Evolutionary conservation across 2,329 filamentous ascomycete species (phyloP).

Genomic region (Verticillium tricorpus): DNA sequence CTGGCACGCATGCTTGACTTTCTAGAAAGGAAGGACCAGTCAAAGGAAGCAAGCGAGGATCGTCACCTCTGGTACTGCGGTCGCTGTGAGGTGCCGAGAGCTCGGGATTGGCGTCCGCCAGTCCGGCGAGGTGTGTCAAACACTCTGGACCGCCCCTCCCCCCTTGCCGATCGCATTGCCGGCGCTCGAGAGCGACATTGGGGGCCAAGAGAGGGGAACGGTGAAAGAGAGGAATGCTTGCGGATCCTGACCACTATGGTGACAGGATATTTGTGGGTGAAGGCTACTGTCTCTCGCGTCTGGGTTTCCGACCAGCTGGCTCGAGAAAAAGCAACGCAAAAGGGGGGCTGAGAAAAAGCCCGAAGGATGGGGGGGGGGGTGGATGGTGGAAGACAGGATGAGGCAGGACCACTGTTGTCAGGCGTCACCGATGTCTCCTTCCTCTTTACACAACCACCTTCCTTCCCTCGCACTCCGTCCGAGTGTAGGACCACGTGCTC

Average conservation of each 20-base stretch:
- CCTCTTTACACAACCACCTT: neutral
- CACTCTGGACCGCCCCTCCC: neutral
- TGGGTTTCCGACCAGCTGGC: neutral
- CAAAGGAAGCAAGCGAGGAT: neutral
- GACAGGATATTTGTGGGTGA: neutral
- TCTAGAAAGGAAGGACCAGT: neutral
- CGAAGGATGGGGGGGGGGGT: neutral
- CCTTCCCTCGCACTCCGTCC: neutral
- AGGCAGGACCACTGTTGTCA: neutral
- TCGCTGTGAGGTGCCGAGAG: neutral
- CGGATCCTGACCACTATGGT: neutral
- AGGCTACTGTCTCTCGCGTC: neutral
- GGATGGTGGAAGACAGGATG: neutral
- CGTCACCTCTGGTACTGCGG: neutral
- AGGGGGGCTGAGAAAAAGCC: neutral
- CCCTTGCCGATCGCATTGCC: no score
- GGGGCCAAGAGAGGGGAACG: neutral
- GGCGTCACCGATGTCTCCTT: neutral
- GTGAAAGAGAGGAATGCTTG: neutral
- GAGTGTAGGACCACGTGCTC: neutral
- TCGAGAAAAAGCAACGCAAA: neutral
- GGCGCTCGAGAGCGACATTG: no score
- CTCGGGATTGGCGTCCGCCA: neutral
- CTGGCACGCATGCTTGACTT: neutral
- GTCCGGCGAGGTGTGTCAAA: neutral